Percentiles rank a stretch among this genome's conserved stretches.
Conservation (phyloP, 805 yeast species). For the Debaryomyces prosopidis region DNA sequence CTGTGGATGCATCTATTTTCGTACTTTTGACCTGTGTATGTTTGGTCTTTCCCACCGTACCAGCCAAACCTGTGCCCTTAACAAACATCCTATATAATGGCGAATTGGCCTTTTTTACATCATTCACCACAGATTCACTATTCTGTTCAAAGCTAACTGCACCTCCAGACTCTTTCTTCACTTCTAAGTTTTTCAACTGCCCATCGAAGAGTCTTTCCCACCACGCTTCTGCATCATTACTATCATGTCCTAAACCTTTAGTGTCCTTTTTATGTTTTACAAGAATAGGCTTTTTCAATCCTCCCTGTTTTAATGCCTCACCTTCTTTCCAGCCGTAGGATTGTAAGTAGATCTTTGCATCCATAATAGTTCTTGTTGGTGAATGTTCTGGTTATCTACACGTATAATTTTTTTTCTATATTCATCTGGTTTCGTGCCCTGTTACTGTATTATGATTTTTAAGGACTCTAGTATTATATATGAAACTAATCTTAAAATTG, state of each 20-base stretch:
- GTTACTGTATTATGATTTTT: not conserved
- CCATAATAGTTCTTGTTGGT: conserved; percentile 45
- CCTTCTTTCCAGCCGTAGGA: conserved; percentile 94
- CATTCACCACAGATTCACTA: conserved; percentile 44
- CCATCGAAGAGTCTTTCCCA: conserved; percentile 97
- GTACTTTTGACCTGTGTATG: conserved; percentile 10
- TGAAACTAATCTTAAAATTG: not conserved
- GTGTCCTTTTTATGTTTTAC: conserved; percentile 89
- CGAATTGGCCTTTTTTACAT: conserved; percentile 53
- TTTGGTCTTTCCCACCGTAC: conserved; percentile 58
- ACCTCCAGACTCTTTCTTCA: conserved; percentile 34
- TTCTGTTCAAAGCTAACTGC: conserved; percentile 56
- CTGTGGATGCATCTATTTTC: conserved; percentile 18
- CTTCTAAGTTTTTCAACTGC: conserved; percentile 76
- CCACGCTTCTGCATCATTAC: conserved; percentile 85
- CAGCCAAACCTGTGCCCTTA: conserved; percentile 79
- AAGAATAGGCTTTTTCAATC: conserved; percentile 78
- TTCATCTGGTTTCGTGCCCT: conserved; percentile 6
- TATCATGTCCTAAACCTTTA: conserved; percentile 84
- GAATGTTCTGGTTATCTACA: not conserved
- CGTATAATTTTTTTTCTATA: not conserved
- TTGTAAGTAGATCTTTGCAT: conserved; percentile 69
- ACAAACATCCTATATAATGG: conserved; percentile 87
- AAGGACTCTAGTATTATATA: too few species aligned
- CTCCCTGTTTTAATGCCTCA: conserved; percentile 77